Evolutionary conservation across 495 filamentous ascomycete genomes (phyloP).

Genomic region (Lichina pygmaea): DNA sequence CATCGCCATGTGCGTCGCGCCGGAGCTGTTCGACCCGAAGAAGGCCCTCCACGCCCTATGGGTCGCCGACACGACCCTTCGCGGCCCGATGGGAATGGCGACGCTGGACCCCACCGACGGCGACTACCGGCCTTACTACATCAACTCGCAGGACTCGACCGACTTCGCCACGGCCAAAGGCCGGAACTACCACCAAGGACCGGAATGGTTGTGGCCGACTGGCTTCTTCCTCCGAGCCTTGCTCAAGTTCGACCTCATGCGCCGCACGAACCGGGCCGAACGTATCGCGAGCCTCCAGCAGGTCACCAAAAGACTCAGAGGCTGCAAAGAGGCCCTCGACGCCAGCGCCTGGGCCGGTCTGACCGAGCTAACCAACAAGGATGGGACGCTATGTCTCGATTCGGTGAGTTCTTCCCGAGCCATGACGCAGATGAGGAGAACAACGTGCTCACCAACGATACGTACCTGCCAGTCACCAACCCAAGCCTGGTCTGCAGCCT

Average conservation of each 20-base stretch:
- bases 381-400: slow-evolving; percentile 57
- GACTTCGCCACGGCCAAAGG: slow-evolving; percentile 83
- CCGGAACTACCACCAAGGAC: slow-evolving; percentile 92
- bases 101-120: slow-evolving; percentile 79
- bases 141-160: slow-evolving; percentile 72
- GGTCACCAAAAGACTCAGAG: slow-evolving; percentile 54
- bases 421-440: no score
- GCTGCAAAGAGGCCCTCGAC: slow-evolving; percentile 53
- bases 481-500: slow-evolving; percentile 85
- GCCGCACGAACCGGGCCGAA: slow-evolving; percentile 34
- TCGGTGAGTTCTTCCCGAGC: slow-evolving; percentile 33
- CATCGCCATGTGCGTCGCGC: slow-evolving; percentile 84
- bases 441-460: slow-evolving; percentile 4
- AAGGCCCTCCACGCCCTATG: slow-evolving; percentile 57
- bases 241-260: slow-evolving; percentile 63
- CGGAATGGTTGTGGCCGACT: slow-evolving; percentile 97
- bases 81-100: slow-evolving; percentile 80
- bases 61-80: slow-evolving; percentile 48
- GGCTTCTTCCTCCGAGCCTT: slow-evolving; percentile 85
- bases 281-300: slow-evolving; percentile 80
- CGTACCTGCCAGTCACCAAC: slow-evolving; percentile 41
- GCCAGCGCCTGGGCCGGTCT: slow-evolving; percentile 72
- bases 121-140: slow-evolving; percentile 84
- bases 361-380: slow-evolving; percentile 79
- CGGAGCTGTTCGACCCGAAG: slow-evolving; percentile 52